A percentile compares a stretch with the other conserved stretches of the same genome.
These are phyloP conservation scores for Bipolaris oryzae DNA, from an alignment of 2,329 filamentous ascomycete species.

Conservation along the genomic window DNA sequence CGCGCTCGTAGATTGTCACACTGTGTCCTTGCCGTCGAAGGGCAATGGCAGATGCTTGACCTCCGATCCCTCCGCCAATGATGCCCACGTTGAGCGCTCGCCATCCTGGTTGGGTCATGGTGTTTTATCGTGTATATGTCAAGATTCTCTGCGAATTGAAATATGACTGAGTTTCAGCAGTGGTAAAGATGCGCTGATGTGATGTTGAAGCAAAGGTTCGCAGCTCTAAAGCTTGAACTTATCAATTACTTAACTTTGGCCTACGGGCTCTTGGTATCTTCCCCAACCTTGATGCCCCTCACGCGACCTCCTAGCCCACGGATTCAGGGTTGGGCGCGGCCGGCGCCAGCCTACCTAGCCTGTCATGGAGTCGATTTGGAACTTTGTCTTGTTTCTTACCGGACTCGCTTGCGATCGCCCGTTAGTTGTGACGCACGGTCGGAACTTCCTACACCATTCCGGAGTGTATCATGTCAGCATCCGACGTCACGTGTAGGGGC, in stretches of 20 bases:
- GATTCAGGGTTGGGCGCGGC: not conserved
- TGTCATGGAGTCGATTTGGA: not conserved
- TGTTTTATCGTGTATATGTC: not conserved
- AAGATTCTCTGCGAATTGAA: not conserved
- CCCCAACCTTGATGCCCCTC: not conserved
- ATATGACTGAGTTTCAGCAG: not conserved
- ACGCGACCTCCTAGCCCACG: not conserved
- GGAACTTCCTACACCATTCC: not conserved
- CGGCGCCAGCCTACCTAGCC: not conserved
- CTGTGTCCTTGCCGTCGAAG: constrained; percentile 60
- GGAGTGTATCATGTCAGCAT: not conserved
- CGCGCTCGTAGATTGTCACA: constrained; percentile 69
- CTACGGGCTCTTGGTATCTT: not conserved
- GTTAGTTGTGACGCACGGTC: not conserved
- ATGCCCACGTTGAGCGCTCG: constrained; percentile 48
- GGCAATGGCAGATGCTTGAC: constrained; percentile 58
- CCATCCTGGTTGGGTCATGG: constrained; percentile 19
- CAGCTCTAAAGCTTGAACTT: not conserved
- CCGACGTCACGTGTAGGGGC: not conserved
- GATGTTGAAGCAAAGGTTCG: not conserved
- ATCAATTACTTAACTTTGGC: not conserved
- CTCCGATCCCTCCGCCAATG: constrained; percentile 61
- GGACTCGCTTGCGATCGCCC: not conserved
- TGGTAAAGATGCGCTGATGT: not conserved
- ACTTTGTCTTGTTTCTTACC: not conserved